Percentiles rank a stretch among this genome's conserved stretches.
phyloP scores from a whole-genome alignment of 805 yeast genomes.

The Candida maris region DNA sequence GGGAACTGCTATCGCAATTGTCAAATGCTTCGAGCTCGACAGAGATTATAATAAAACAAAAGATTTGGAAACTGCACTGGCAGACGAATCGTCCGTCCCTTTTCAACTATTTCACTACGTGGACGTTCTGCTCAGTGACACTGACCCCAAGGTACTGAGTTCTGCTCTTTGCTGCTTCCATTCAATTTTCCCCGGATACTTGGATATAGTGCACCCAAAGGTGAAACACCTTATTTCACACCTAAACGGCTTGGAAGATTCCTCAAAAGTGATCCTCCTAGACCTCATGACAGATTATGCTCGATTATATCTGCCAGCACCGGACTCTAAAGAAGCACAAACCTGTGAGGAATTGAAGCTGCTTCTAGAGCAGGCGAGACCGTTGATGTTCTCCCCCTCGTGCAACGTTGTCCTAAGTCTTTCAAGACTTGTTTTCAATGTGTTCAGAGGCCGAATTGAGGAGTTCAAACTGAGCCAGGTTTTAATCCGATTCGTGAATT shows the following conservation, averaged over 20 bases:
- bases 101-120: slow-evolving; percentile 52
- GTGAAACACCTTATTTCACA: slow-evolving; percentile 44
- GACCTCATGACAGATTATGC: slow-evolving; percentile 67
- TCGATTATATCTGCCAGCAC: slow-evolving; percentile 55
- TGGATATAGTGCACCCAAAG: slow-evolving; percentile 69
- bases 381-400: slow-evolving; percentile 49
- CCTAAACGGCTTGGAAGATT: slow-evolving; percentile 58
- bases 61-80: slow-evolving; percentile 10
- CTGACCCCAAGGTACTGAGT: slow-evolving; percentile 63
- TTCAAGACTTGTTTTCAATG: slow-evolving; percentile 50
- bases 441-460: slow-evolving; percentile 56
- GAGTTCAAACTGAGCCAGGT: slow-evolving; percentile 48
- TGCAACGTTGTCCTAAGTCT: slow-evolving; percentile 61
- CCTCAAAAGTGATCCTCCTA: slow-evolving; percentile 59
- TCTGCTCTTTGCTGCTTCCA: slow-evolving; percentile 58
- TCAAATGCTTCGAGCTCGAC: slow-evolving; percentile 47
- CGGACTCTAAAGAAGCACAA: slow-evolving; percentile 29
- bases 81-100: slow-evolving; percentile 34
- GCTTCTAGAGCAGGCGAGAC: slow-evolving; percentile 46
- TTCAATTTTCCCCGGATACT: slow-evolving; percentile 50
- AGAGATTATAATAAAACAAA: slow-evolving; percentile 18
- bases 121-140: slow-evolving; percentile 57
- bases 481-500: slow-evolving; percentile 33
- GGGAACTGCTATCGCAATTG: slow-evolving; percentile 73
- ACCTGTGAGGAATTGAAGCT: slow-evolving; percentile 55